A percentile compares a stretch with the other conserved stretches of the same genome.
phyloP scores from a whole-genome alignment of 495 filamentous ascomycete species.

The Hyphodiscus hymeniophilus region DNA sequence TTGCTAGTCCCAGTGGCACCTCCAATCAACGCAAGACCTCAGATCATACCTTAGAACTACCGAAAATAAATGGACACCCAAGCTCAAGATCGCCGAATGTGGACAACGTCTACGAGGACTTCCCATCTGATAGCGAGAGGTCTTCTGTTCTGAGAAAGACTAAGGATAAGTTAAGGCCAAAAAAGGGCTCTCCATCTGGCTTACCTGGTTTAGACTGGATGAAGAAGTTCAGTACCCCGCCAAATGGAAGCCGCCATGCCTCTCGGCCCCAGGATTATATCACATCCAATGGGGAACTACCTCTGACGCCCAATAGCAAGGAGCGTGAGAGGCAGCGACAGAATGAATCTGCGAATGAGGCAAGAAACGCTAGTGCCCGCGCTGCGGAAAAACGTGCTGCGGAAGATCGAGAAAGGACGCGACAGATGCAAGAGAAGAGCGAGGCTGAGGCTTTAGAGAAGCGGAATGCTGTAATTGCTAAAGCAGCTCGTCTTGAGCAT shows the following conservation, averaged over 20 bases:
- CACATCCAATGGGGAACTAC: slow-evolving; percentile 8
- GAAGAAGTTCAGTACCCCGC: slow-evolving; percentile 14
- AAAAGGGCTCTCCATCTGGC: slow-evolving; percentile 6
- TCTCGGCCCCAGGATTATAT: slow-evolving; percentile 4
- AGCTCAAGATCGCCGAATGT: slow-evolving; percentile 5
- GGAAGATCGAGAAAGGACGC: slow-evolving; percentile 3
- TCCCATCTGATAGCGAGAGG: slow-evolving; percentile 14
- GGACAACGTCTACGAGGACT: slow-evolving; percentile 16
- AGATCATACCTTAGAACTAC: background rate
- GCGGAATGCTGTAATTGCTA: slow-evolving; percentile 6
- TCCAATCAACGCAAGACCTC: background rate
- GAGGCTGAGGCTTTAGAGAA: slow-evolving; percentile 15
- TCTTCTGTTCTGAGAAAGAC: slow-evolving; percentile 5
- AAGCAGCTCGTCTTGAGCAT: slow-evolving; percentile 5
- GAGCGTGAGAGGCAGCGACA: slow-evolving; percentile 7
- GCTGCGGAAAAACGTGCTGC: slow-evolving; percentile 12
- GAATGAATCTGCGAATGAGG: slow-evolving; percentile 7
- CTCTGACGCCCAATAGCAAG: slow-evolving; percentile 18
- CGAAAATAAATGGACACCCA: background rate
- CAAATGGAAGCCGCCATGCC: slow-evolving; percentile 3
- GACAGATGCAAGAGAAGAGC: slow-evolving; percentile 14
- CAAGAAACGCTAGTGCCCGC: slow-evolving; percentile 11
- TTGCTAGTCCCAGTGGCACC: background rate
- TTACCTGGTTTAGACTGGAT: slow-evolving; percentile 7
- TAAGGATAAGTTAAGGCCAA: slow-evolving; percentile 8